Percentiles rank a stretch among this genome's conserved stretches.
phyloP scores from a whole-genome alignment of 345 rosid species.

The Salix viminalis region DNA sequence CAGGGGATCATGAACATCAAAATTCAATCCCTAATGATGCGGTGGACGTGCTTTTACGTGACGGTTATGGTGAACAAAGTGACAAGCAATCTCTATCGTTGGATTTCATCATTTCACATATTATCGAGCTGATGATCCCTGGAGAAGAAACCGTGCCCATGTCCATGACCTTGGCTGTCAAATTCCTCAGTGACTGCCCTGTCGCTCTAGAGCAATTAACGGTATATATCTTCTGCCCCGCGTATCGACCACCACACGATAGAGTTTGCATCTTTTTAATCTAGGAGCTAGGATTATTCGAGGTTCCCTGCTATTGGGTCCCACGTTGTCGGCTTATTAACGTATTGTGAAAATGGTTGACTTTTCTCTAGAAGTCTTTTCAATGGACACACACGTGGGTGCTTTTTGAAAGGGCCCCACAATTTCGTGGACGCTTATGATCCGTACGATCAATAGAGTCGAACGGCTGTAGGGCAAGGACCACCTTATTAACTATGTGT shows the following conservation, averaged over 20 bases:
- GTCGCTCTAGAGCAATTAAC: conserved; percentile 50
- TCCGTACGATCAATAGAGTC: conserved; percentile 40
- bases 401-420: conserved; percentile 9
- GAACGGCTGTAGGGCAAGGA: conserved; percentile 43
- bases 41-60: conserved; percentile 63
- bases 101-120: conserved; percentile 66
- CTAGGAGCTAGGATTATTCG: conserved; percentile 39
- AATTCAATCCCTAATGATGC: conserved; percentile 35
- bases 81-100: conserved; percentile 56
- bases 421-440: conserved; percentile 5
- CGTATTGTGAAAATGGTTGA: conserved; percentile 23
- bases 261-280: conserved; percentile 3
- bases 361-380: conserved; percentile 38
- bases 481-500: conserved; percentile 37
- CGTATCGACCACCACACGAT: background rate
- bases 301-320: background rate
- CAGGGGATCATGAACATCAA: background rate
- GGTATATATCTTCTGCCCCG: conserved; percentile 34
- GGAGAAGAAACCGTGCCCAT: conserved; percentile 91
- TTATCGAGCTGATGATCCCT: conserved; percentile 95
- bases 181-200: conserved; percentile 65
- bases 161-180: conserved; percentile 86
- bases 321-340: background rate
- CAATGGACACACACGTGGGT: conserved; percentile 37
- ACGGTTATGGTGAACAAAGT: conserved; percentile 29